Conservation (phyloP, 805 yeast species). For the Candida xiaguanensis region DNA sequence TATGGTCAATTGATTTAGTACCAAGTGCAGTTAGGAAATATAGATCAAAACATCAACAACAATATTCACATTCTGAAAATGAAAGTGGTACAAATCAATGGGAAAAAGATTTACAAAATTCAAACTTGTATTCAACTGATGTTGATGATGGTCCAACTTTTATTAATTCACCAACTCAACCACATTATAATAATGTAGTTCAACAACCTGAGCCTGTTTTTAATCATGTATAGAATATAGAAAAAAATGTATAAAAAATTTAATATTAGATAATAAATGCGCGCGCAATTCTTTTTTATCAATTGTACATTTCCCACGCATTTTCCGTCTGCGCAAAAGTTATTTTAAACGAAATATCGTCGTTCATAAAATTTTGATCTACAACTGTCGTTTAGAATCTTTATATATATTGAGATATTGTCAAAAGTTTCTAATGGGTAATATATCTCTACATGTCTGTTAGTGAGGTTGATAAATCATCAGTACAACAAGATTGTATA, state of each 20-base stretch:
- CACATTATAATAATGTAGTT: neutral
- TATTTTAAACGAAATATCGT: no score
- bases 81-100: slow-evolving; percentile 1
- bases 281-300: no score
- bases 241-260: no score
- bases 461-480: no score
- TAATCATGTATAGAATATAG: neutral
- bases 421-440: no score
- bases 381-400: no score
- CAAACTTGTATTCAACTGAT: neutral
- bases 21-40: slow-evolving; percentile 50
- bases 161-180: slow-evolving; percentile 2
- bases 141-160: slow-evolving; percentile 6
- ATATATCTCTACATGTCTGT: no score
- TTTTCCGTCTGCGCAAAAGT: no score
- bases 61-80: neutral
- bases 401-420: no score
- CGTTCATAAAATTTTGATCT: no score
- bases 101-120: slow-evolving; percentile 7
- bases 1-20: slow-evolving; percentile 66
- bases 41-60: slow-evolving; percentile 8
- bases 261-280: no score
- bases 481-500: neutral
- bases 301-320: no score
- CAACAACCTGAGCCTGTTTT: neutral